phyloP scores from a whole-genome alignment of 768 basidiomycete genomes.

The Lepiota brunneoincarnata region DNA sequence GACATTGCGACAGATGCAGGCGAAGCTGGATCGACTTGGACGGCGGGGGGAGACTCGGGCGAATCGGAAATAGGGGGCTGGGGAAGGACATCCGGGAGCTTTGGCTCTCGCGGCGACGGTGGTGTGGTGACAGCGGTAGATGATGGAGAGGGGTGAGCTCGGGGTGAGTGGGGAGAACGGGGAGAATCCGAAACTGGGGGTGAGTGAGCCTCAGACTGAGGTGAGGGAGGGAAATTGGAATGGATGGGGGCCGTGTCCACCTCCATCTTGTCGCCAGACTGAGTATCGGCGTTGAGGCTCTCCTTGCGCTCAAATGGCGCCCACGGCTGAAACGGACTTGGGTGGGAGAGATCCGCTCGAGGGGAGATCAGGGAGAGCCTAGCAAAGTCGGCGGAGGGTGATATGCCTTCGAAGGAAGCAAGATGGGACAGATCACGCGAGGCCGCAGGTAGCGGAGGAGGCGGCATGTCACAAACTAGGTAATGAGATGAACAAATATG shows the following conservation, averaged over 20 bases:
- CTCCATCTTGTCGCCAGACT: neutral
- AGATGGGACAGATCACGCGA: constrained; percentile 5
- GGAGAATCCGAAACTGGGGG: neutral
- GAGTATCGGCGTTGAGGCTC: neutral
- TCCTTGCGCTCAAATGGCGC: constrained; percentile 9
- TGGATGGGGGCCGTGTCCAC: neutral
- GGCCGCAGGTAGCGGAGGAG: constrained; percentile 5
- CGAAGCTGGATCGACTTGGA: constrained; percentile 6
- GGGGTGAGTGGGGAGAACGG: neutral
- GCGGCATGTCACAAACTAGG: constrained; percentile 4
- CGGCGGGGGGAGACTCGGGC: constrained; percentile 11
- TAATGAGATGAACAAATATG: neutral
- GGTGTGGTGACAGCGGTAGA: constrained; percentile 1
- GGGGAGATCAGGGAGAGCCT: constrained; percentile 34
- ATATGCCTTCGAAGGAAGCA: neutral
- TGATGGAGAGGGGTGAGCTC: neutral
- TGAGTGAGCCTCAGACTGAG: neutral
- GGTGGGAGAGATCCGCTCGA: neutral
- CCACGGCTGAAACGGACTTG: constrained; percentile 9
- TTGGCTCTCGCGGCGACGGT: constrained; percentile 5
- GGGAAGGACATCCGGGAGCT: constrained; percentile 4
- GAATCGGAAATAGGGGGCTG: constrained; percentile 11
- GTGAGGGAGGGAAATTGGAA: neutral
- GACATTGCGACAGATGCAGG: neutral
- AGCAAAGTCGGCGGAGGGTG: constrained; percentile 51